Evolutionary conservation across 2,329 filamentous ascomycete genomes (phyloP).

Genomic region (Dactylellina leptospora): DNA sequence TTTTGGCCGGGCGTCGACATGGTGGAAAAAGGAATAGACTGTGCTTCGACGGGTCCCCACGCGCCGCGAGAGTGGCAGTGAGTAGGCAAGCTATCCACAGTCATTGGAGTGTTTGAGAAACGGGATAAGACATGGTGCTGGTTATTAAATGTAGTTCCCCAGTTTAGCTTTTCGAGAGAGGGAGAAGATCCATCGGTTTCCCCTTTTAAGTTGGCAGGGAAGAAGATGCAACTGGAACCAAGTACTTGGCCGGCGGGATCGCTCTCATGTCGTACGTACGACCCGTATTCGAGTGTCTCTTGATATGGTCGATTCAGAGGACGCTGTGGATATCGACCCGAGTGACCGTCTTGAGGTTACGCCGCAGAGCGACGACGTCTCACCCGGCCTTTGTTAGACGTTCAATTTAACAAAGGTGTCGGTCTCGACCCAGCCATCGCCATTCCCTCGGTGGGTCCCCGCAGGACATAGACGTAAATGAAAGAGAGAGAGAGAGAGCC

Average conservation of each 20-base stretch:
- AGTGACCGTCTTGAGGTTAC: conserved; percentile 44
- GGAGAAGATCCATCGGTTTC: conserved; percentile 19
- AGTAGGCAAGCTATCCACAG: conserved; percentile 14
- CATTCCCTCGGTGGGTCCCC: conserved; percentile 33
- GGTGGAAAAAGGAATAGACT: conserved; percentile 26
- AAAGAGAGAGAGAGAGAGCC: conserved; percentile 28
- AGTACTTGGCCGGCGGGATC: conserved; percentile 21
- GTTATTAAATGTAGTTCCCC: conserved; percentile 1
- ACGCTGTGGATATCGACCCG: conserved; percentile 33
- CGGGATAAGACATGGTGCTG: conserved; percentile 46
- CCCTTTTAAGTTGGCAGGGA: conserved; percentile 38
- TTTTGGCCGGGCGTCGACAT: conserved; percentile 43
- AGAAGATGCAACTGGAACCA: background rate
- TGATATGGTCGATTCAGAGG: conserved; percentile 21
- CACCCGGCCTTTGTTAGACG: background rate
- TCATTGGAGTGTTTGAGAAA: conserved; percentile 46
- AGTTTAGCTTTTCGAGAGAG: conserved; percentile 7
- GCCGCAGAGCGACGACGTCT: conserved; percentile 30
- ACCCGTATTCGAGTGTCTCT: conserved; percentile 10
- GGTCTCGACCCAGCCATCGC: conserved; percentile 29
- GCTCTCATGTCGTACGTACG: conserved; percentile 24
- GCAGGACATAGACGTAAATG: conserved; percentile 22
- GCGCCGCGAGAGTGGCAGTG: conserved; percentile 19
- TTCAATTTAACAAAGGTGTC: background rate
- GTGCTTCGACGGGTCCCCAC: conserved; percentile 21